Evolutionary conservation across 164 flowering plant species (phyloP), one percentile per base, ranked within the genome.

Genomic region (Vitis cinerea): DNA sequence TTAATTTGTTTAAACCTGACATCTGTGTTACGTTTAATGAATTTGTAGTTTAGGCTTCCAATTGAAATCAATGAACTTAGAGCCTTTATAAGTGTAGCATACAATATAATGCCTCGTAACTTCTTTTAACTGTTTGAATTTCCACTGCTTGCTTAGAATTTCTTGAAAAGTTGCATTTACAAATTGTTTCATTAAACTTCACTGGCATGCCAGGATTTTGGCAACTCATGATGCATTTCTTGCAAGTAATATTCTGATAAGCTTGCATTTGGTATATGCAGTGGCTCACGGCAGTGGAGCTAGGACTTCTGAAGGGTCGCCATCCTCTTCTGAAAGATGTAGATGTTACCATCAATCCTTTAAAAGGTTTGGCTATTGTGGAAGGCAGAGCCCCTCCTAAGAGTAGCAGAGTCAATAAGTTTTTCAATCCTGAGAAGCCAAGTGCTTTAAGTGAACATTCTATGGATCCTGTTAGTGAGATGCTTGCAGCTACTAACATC

Each of bases 281-380:
- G 99, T 95, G 99, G 99, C 88, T 95, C 61, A 62, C 89, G 61
- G 96, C 98, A 14, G 97, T 93, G 78, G 99, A 95, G 79, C 92
- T 95, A 80, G 97, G 88, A 70, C 93, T 95, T 76, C 76, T 95
- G 74, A 95, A 95, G 85, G 98, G 98, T 55, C 98, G 96, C 14
- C 97, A 93, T 82, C 99, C 99, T 53, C 92, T 93, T 82, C 74
- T 89, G 54, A 79, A 86, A 77, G 94, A 93, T 87, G 81, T 90
- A 30, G 97, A 93, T 79, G 80, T 90, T 50, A 78, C 91, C 55
- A 82, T 92, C 69, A 90, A 84, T 72, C 94, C 90, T 74, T 84
- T 90, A 59, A 83, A 83, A 70, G 87, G 88, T 64, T 77, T 89
- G 52, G 48, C 84, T 67, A 71, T 81, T 61, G 70, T 80, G 76